These are phyloP conservation scores for Trichophyton simii DNA, from an alignment of 2,329 filamentous ascomycete genomes.

Conservation along the genomic window DNA sequence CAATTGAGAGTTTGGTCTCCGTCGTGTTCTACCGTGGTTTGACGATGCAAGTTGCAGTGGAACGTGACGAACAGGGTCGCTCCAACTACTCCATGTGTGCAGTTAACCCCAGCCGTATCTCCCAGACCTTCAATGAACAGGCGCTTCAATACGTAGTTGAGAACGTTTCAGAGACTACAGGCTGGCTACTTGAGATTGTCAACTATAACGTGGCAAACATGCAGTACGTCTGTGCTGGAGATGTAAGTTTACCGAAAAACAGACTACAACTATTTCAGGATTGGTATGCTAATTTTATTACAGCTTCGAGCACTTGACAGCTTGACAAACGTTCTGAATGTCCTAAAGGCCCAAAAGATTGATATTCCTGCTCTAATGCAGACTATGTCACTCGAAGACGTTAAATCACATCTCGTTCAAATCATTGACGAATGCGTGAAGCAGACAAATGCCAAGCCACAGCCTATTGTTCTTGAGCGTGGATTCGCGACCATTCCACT, in stretches of 20 bases:
- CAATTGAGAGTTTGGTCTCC: conserved; percentile 95
- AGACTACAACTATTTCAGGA: neutral
- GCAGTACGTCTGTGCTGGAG: conserved; percentile 57
- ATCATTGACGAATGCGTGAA: conserved; percentile 84
- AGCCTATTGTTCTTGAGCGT: conserved; percentile 77
- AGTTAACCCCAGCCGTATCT: conserved; percentile 95
- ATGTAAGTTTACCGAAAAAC: conserved; percentile 32
- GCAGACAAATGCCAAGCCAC: conserved; percentile 77
- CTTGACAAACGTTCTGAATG: conserved; percentile 74
- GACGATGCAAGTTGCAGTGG: conserved; percentile 98
- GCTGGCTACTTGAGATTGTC: conserved; percentile 96
- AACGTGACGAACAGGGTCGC: conserved; percentile 81
- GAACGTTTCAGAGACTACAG: conserved; percentile 85
- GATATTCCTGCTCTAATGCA: conserved; percentile 90
- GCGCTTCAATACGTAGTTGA: conserved; percentile 93
- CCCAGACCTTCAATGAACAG: conserved; percentile 96
- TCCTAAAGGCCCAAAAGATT: conserved; percentile 90
- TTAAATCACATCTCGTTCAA: conserved; percentile 76
- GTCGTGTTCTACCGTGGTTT: conserved; percentile 98
- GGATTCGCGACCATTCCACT: conserved; percentile 96
- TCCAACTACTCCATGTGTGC: conserved; percentile 99
- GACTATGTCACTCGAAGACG: conserved; percentile 73
- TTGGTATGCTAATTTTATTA: conserved; percentile 10
- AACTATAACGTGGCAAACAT: conserved; percentile 72
- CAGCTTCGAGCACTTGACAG: conserved; percentile 51